These are phyloP conservation scores for Ophiostoma sp. DNA, from an alignment of 2,329 filamentous ascomycete species.

Conservation along the genomic window DNA sequence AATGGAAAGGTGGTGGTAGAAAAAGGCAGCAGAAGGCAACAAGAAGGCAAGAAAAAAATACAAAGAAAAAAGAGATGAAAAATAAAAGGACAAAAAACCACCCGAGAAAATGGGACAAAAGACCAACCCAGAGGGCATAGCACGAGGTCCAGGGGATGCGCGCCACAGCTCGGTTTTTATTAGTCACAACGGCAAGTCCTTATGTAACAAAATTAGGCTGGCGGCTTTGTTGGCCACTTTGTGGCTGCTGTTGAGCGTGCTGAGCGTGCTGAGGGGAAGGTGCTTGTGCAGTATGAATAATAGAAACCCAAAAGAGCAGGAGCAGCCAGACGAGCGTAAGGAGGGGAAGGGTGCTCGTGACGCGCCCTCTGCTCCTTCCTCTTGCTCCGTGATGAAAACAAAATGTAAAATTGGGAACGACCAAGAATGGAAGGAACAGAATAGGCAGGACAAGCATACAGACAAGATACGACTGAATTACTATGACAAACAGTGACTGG, in stretches of 20 bases:
- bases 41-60: neutral
- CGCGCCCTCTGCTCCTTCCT: conserved; percentile 15
- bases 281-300: conserved; percentile 21
- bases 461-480: neutral
- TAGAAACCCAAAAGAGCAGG: conserved; percentile 21
- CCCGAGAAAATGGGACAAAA: conserved; percentile 1
- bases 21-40: neutral
- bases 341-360: conserved; percentile 20
- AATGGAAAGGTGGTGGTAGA: conserved; percentile 1
- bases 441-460: neutral
- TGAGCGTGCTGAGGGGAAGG: conserved; percentile 15
- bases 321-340: neutral
- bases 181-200: conserved; percentile 43
- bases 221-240: conserved; percentile 17
- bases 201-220: conserved; percentile 40
- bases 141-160: conserved; percentile 19
- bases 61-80: neutral
- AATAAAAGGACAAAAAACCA: neutral
- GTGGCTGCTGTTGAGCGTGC: neutral
- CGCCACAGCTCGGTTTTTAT: conserved; percentile 36
- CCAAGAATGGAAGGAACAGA: neutral
- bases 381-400: neutral
- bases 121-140: neutral
- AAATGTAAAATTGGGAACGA: neutral
- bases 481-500: neutral